Evolutionary conservation across 2,329 filamentous ascomycete species (phyloP).

Genomic region (Calonectria pteridis): DNA sequence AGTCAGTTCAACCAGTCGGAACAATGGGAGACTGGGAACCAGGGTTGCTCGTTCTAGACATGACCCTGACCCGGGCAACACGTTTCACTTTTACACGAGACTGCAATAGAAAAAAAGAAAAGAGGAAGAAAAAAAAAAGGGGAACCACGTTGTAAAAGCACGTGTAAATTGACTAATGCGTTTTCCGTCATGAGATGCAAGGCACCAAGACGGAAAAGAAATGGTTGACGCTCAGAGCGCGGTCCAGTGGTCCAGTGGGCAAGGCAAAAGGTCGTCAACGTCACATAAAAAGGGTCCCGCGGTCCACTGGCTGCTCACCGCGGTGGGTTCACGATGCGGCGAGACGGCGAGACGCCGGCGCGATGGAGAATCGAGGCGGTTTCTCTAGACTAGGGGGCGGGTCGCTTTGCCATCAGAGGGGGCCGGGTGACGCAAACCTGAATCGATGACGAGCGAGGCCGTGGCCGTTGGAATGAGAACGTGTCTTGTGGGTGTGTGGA

Average conservation of each 20-base stretch:
- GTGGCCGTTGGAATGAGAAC: not conserved
- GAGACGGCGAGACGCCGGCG: slow-evolving; percentile 16
- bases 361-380: slow-evolving; percentile 26
- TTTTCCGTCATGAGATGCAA: not conserved
- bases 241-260: not conserved
- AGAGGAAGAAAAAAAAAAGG: not conserved
- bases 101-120: not conserved
- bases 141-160: not conserved
- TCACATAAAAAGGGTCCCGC: not conserved
- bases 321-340: slow-evolving; percentile 20
- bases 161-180: not conserved
- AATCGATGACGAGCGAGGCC: not conserved
- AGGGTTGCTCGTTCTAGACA: not conserved
- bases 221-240: not conserved
- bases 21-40: not conserved
- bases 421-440: not conserved
- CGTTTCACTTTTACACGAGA: not conserved
- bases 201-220: not conserved
- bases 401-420: not conserved
- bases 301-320: not conserved
- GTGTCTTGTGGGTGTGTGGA: not conserved
- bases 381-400: not conserved
- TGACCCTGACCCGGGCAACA: not conserved
- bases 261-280: not conserved
- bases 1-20: not conserved